Conservation (phyloP, 139 green algal species). For the Astrephomene gubernaculifera region DNA sequence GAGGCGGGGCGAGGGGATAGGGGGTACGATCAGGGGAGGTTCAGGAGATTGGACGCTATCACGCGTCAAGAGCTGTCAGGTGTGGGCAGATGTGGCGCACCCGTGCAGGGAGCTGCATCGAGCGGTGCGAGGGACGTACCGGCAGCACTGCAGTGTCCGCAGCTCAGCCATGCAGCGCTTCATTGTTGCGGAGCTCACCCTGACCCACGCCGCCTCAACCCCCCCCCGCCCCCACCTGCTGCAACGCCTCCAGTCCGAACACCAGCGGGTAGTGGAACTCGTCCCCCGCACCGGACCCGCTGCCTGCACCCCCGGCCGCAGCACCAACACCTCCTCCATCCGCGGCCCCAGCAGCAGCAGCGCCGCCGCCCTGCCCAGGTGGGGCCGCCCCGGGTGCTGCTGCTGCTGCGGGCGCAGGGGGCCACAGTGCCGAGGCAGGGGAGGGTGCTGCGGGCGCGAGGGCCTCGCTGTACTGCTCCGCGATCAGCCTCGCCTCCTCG, state of each 20-base stretch:
- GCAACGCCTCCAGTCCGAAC: constrained; percentile 20
- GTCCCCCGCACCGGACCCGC: background rate
- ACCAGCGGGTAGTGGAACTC: constrained; percentile 37
- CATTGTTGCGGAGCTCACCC: background rate
- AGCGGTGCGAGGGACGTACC: background rate
- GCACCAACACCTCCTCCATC: background rate
- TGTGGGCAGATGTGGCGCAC: background rate
- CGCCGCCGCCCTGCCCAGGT: too few relatives aligned
- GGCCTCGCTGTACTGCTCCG: constrained; percentile 5
- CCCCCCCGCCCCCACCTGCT: background rate
- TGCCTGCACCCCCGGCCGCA: background rate
- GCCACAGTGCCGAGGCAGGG: background rate
- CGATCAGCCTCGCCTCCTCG: constrained; percentile 21
- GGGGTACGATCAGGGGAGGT: background rate
- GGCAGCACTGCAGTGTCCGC: background rate
- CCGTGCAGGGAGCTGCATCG: background rate
- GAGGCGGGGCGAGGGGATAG: background rate
- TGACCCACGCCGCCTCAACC: background rate
- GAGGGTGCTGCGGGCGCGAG: background rate
- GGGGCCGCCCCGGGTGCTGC: background rate
- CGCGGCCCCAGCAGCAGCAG: background rate
- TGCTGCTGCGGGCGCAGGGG: too few relatives aligned
- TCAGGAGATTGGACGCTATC: background rate
- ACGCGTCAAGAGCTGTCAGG: background rate
- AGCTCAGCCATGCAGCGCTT: too few relatives aligned